These are phyloP conservation scores for Naganishia albida DNA, from an alignment of 1,284 basidiomycete genomes.

Conservation along the genomic window DNA sequence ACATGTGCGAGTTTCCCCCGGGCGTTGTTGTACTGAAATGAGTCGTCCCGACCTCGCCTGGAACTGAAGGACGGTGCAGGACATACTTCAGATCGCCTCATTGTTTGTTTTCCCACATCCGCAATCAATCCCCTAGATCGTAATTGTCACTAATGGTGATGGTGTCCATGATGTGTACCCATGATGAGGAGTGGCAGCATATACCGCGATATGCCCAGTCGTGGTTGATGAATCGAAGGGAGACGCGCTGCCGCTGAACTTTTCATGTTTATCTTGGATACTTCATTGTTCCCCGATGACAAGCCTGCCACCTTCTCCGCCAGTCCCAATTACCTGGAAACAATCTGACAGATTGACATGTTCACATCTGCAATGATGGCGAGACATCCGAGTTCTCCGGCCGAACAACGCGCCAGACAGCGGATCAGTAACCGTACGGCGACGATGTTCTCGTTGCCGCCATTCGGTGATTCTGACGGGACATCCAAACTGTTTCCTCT, in stretches of 20 bases:
- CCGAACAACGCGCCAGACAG: too few species aligned
- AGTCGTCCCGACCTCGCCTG: background rate
- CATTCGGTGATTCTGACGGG: too few species aligned
- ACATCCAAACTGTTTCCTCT: too few species aligned
- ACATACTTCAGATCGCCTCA: background rate
- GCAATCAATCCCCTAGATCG: background rate
- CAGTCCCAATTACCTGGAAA: too few species aligned
- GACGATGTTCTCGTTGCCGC: too few species aligned
- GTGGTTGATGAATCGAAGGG: background rate
- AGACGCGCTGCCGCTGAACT: background rate
- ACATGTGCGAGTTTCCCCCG: background rate
- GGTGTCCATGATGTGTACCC: background rate
- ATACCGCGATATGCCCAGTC: background rate
- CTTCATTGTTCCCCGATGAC: background rate
- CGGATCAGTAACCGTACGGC: too few species aligned
- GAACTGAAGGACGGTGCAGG: background rate
- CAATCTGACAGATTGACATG: too few species aligned
- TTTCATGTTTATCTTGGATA: background rate
- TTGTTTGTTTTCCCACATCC: background rate
- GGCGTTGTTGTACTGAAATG: conserved; percentile 2
- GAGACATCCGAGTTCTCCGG: too few species aligned
- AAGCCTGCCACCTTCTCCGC: too few species aligned
- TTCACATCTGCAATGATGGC: too few species aligned
- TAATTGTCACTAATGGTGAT: background rate
- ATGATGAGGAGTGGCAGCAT: background rate